Base-by-base conservation (phyloP, 768 basidiomycete species). In the Roridomyces roridus region DNA sequence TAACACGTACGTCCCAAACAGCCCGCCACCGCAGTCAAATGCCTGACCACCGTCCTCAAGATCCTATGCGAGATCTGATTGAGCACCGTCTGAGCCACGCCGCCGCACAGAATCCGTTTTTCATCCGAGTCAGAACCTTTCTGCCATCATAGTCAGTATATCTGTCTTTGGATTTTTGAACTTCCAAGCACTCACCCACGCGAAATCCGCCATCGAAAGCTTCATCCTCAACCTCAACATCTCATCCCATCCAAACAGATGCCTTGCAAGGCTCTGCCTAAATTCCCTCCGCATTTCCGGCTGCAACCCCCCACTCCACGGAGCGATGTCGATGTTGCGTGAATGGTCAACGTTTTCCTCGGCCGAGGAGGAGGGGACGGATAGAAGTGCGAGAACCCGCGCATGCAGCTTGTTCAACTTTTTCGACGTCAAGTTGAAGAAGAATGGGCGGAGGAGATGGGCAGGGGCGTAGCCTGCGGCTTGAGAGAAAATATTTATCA, bases 191-290 rank as follows among this genome's bases (percentile, higher is more conserved):
- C 73, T 25, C 54, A 83, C 82, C 80, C 81, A 81, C 37, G 74
- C 68, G 57, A 78, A 77, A 69, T 84, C 83, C 1, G 80, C 77
- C 20, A 85, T 57, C 8, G 82, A 76, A 49, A 90, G 74, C 39
- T 81, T 74, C 76, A 89, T 76, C 45, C 88, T 79, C 29, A 86
- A 71, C 0, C 76, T 77, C 36, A 84, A 67, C 21, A 89, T 65
- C 43, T 68, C 68, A 46, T 84, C 78, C 77, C 80, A 85, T 1
- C 89, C 89, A 65, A 85, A 91, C 14, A 92, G 70, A 65, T 88
- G 82, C 9, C 74, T 76, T 0, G 73, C 63, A 17, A 91, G 65
- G 57, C 86, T 85, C 15, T 68, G 69, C 40, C 81, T 74, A 56
- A 89, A 80, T n/a, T 75, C 76, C 21, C 55, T 54, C 21, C 77